Base-by-base conservation (phyloP, 192 early-diverging fungal genomes). In the Entomortierella beljakovae region DNA sequence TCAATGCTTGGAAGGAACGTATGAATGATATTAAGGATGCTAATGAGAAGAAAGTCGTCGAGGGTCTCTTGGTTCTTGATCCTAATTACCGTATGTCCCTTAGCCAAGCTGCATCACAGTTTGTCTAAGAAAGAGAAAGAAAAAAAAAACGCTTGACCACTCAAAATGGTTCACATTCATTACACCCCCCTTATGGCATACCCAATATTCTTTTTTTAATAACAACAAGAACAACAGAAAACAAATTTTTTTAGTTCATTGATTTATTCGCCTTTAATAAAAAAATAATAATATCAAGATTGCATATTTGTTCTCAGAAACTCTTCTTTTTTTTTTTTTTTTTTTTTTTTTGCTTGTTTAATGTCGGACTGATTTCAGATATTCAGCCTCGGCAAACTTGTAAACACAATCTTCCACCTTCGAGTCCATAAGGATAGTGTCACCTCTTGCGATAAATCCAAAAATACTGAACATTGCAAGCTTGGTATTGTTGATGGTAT, bases 1-100 rank as follows among this genome's bases (percentile, higher is more conserved):
- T 79, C 51, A 79, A 51, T 29, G 75, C 75, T n/a, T 79, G 75
- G 75, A 79, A 79, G 40, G 75, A 79, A n/a, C 75, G 75, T 6
- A 10, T 79, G 26, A 20, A 15, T 20, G 75, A 79, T 38, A 79
- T 79, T 33, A 3, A 22, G n/a, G 68, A 79, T 52, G 49, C 42
- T 20, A 57, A 65, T 0, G 75, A 79, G 68, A 46, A 62, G 31
- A 43, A 32, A 6, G 75, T 70, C 8, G 75, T 79, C 20, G 75
- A 79, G 46, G 67, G 68, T 50, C 51, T 79, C 29, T 55, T 79
- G 56, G 62, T 65, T 48, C 31, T 79, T 33, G 75, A 79, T 28
- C 75, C 75, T 15, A 65, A 64, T 38, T 70, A 46, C 42, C 75
- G 75, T 46, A 25, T 70, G 55, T 70, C 35, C 29, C 66, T 79